phyloP scores from a whole-genome alignment of 129 eudicot species.

The Artemisia tridentata region DNA sequence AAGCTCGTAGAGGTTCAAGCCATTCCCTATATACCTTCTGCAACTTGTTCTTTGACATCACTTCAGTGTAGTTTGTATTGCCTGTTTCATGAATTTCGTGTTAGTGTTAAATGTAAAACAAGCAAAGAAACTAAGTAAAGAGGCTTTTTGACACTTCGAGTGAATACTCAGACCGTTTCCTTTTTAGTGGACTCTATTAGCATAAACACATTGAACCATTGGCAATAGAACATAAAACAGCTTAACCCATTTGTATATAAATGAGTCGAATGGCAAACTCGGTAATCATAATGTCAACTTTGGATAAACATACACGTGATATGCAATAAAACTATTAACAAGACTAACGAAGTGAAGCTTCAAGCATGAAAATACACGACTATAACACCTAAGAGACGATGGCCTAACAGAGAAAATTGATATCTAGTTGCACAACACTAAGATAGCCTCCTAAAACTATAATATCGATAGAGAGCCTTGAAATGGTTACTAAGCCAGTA shows the following conservation, averaged over 20 bases:
- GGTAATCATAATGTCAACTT: neutral
- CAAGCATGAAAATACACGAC: neutral
- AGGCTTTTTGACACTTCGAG: neutral
- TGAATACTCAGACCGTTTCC: no score
- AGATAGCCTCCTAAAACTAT: neutral
- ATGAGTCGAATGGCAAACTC: no score
- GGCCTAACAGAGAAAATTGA: neutral
- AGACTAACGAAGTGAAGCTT: neutral
- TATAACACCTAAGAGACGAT: neutral
- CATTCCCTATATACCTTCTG: constrained; percentile 69
- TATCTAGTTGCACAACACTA: neutral
- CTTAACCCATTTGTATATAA: no score
- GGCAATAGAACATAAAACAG: neutral
- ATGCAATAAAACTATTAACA: neutral
- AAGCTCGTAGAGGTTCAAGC: constrained; percentile 71
- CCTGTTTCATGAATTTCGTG: constrained; percentile 46
- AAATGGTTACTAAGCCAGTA: neutral
- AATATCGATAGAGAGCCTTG: neutral
- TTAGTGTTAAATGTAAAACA: neutral
- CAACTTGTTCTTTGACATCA: constrained; percentile 56
- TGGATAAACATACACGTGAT: neutral
- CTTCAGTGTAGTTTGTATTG: constrained; percentile 65
- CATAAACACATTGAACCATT: no score
- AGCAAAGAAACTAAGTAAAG: constrained; percentile 1
- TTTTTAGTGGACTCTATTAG: no score